A percentile compares a stretch with the other conserved stretches of the same genome.
Evolutionary conservation across 164 flowering plant species (phyloP).

Genomic region (Buxus sempervirens): DNA sequence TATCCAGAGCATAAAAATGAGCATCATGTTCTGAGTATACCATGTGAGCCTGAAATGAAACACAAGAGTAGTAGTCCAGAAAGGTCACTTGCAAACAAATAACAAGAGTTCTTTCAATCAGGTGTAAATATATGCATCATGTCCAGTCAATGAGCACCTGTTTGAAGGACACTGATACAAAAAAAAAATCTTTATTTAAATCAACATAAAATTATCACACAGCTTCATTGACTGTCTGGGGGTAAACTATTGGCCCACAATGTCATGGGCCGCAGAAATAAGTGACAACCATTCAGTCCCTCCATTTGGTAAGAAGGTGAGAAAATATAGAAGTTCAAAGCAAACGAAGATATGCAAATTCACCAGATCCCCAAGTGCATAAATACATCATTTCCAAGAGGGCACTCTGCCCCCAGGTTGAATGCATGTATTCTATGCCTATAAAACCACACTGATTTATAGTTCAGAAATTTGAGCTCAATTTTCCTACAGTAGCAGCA

Average conservation of each 20-base stretch:
- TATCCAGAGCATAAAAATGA: slow-evolving; percentile 72
- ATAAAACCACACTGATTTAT: background rate
- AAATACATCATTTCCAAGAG: background rate
- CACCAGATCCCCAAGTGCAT: background rate
- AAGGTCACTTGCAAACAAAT: background rate
- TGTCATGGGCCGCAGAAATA: too few species aligned
- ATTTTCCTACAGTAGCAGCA: background rate
- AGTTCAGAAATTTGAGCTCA: background rate
- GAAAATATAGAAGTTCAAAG: background rate
- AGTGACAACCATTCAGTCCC: too few species aligned
- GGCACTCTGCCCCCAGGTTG: background rate
- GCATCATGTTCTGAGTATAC: slow-evolving; percentile 87
- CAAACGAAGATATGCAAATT: background rate
- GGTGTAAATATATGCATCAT: background rate
- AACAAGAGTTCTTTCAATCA: too few species aligned
- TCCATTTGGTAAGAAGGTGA: too few species aligned
- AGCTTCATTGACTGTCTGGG: too few species aligned
- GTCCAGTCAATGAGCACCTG: background rate
- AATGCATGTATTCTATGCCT: background rate
- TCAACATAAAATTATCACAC: too few species aligned
- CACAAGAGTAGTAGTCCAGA: slow-evolving; percentile 10
- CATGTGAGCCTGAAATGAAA: slow-evolving; percentile 89
- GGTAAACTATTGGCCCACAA: too few species aligned
- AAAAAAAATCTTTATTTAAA: background rate
- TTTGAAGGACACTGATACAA: too few species aligned